Evolutionary conservation across 2,329 filamentous ascomycete species (phyloP).

Genomic region (Polytolypa hystricis): DNA sequence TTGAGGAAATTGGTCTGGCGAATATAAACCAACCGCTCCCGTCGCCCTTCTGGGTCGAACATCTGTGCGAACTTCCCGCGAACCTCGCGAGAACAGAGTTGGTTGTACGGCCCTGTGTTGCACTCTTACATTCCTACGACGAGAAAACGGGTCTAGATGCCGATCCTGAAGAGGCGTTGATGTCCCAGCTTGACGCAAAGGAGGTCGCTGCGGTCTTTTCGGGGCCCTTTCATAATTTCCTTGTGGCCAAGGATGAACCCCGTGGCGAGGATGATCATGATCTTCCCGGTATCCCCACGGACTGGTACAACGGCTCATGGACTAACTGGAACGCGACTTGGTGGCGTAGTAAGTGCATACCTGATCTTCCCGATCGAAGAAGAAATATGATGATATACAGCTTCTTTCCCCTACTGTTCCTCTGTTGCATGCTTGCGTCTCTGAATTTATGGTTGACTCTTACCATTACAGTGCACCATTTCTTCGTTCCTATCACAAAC

Average conservation of each 20-base stretch:
- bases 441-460: too few species aligned
- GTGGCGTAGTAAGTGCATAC: conserved; percentile 58
- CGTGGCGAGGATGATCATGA: conserved; percentile 25
- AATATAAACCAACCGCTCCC: conserved; percentile 56
- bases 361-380: too few species aligned
- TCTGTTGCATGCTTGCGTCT: too few species aligned
- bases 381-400: conserved; percentile 7
- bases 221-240: conserved; percentile 75
- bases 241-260: conserved; percentile 50
- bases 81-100: conserved; percentile 63
- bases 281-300: conserved; percentile 39
- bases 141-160: conserved; percentile 31
- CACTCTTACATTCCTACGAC: conserved; percentile 59
- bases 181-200: conserved; percentile 71
- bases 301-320: conserved; percentile 84
- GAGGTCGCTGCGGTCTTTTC: conserved; percentile 94
- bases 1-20: conserved; percentile 86
- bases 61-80: conserved; percentile 73
- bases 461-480: conserved; percentile 64
- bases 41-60: conserved; percentile 69
- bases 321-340: conserved; percentile 61
- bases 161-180: conserved; percentile 57
- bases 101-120: conserved; percentile 64
- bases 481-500: conserved; percentile 70
- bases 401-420: too few species aligned